Evolutionary conservation across 2,329 filamentous ascomycete genomes (phyloP).

Genomic region (Ascochyta clinopodiicola): DNA sequence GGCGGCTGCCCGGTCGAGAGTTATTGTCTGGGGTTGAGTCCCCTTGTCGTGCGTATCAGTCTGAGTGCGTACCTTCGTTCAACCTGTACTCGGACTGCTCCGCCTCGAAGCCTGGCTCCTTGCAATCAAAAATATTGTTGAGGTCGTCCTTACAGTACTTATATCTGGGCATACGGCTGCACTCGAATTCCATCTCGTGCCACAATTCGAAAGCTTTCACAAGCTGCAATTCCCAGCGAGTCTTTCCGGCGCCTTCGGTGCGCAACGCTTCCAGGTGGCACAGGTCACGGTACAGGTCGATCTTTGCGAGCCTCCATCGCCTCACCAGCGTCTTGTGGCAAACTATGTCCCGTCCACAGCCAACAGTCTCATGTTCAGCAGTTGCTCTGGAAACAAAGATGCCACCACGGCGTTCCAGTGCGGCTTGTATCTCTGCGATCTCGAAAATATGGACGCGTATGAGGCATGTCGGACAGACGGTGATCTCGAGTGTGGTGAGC

Average conservation of each 20-base stretch:
- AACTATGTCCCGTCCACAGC: not conserved
- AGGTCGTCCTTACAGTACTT: not conserved
- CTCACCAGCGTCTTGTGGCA: not conserved
- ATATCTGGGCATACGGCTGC: constrained; percentile 10
- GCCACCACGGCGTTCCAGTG: constrained; percentile 17
- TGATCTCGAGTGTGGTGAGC: not conserved
- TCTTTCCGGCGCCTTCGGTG: not conserved
- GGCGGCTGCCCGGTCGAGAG: not conserved
- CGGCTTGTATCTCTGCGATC: constrained; percentile 12
- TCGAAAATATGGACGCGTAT: constrained; percentile 12
- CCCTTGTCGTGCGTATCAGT: not conserved
- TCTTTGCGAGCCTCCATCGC: constrained; percentile 7
- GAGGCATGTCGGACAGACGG: constrained; percentile 9
- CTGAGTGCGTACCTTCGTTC: not conserved
- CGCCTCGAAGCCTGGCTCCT: not conserved
- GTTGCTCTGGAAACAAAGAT: constrained; percentile 19
- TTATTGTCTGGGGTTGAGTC: not conserved
- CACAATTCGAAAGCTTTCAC: constrained; percentile 13
- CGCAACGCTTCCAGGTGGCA: constrained; percentile 11
- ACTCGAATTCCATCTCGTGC: constrained; percentile 9
- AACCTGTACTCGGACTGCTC: not conserved
- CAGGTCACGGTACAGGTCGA: constrained; percentile 8
- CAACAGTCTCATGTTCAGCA: not conserved
- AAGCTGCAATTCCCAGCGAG: not conserved
- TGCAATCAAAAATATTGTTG: not conserved